A percentile compares a stretch with the other conserved stretches of the same genome.
Evolutionary conservation across 345 rosid genomes (phyloP).

Genomic region (Eutrema japonicum): DNA sequence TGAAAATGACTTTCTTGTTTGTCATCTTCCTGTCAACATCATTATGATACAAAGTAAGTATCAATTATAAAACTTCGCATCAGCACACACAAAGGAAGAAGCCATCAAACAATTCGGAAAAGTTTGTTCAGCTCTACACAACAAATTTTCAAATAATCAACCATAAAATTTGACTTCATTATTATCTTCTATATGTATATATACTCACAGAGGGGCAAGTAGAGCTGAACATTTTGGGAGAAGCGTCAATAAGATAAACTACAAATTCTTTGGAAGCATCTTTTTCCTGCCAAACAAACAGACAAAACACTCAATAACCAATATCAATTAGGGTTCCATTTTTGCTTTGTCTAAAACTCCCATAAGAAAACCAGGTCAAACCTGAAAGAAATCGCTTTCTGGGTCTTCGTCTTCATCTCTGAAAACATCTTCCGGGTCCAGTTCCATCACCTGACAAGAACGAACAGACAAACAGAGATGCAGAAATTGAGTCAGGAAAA

Average conservation of each 20-base stretch:
- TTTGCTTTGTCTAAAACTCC: not conserved
- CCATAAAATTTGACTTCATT: not conserved
- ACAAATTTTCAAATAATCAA: not conserved
- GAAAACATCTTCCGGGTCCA: slow-evolving; percentile 93
- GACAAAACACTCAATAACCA: not conserved
- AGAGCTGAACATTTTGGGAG: slow-evolving; percentile 79
- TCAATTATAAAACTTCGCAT: not conserved
- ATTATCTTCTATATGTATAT: not conserved
- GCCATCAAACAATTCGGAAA: not conserved
- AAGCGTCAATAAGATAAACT: slow-evolving; percentile 84
- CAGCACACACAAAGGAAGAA: not conserved
- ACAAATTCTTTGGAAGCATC: slow-evolving; percentile 71
- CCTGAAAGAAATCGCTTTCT: slow-evolving; percentile 65
- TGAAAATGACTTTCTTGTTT: slow-evolving; percentile 76
- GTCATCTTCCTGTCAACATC: slow-evolving; percentile 58
- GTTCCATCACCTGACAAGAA: slow-evolving; percentile 51
- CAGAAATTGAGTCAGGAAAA: not conserved
- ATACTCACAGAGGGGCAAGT: slow-evolving; percentile 59
- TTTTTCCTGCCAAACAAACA: slow-evolving; percentile 51
- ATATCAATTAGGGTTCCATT: slow-evolving; percentile 15
- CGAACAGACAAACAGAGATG: not conserved
- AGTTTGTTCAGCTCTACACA: not conserved
- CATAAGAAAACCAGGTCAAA: slow-evolving; percentile 28
- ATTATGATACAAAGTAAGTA: not conserved
- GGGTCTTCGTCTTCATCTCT: slow-evolving; percentile 83